Percentiles rank a stretch among this genome's conserved stretches.
These are phyloP conservation scores for Colletotrichum siamense DNA, from an alignment of 2,329 filamentous ascomycete genomes.

Conservation along the genomic window DNA sequence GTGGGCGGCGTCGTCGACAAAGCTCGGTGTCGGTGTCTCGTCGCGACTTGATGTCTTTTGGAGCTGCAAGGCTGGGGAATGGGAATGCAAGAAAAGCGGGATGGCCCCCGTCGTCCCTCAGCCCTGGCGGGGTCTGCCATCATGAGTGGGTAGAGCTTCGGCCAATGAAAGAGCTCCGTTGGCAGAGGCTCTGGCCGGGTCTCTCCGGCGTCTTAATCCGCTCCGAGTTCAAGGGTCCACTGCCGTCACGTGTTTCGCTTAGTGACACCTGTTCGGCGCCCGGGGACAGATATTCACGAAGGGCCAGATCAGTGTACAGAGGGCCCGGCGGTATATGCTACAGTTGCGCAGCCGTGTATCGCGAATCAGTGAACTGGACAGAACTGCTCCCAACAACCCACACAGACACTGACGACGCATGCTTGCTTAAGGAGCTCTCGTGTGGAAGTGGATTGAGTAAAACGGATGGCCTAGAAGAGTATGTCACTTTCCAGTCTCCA, in stretches of 20 bases:
- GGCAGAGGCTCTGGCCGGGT: background rate
- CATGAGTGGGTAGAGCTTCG: background rate
- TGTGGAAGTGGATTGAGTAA: constrained; percentile 9
- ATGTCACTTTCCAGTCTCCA: background rate
- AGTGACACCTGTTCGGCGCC: constrained; percentile 46
- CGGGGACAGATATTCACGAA: constrained; percentile 43
- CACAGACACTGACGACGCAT: constrained; percentile 29
- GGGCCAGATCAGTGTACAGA: constrained; percentile 26
- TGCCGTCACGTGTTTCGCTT: constrained; percentile 40
- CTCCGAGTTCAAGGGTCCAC: constrained; percentile 10
- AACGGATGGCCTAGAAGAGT: constrained; percentile 11
- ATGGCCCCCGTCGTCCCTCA: constrained; percentile 6
- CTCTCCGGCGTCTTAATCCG: constrained; percentile 15
- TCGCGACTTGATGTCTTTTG: constrained; percentile 22
- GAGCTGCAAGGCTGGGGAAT: constrained; percentile 23
- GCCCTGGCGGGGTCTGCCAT: constrained; percentile 12
- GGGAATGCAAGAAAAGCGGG: constrained; percentile 14
- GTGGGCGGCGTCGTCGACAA: constrained; percentile 30
- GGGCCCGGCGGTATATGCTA: background rate
- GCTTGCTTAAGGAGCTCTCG: background rate
- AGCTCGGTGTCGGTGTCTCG: constrained; percentile 8
- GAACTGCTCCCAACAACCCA: background rate
- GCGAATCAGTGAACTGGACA: background rate
- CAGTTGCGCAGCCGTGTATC: constrained; percentile 3
- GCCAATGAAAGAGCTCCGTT: constrained; percentile 1